Evolutionary conservation across 208 protist genomes (phyloP).

Genomic region (Leishmania turanica): DNA sequence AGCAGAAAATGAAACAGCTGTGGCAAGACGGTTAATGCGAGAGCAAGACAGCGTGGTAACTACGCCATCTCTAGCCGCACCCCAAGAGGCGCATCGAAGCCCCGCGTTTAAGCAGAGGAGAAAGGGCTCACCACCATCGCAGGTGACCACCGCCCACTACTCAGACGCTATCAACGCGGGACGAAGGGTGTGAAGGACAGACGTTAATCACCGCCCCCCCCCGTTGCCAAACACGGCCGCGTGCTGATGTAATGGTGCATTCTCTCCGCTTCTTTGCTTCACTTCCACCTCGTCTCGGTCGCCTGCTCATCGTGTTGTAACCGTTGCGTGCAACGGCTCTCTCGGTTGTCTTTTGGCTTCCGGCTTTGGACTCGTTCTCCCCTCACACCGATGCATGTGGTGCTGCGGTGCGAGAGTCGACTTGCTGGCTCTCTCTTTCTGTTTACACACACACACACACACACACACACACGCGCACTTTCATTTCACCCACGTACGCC

Average conservation of each 20-base stretch:
- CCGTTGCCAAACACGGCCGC: neutral
- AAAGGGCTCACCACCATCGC: no score
- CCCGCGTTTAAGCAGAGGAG: neutral
- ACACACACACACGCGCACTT: neutral
- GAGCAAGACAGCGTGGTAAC: neutral
- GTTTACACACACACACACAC: neutral
- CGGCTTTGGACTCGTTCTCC: neutral
- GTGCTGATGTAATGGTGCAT: neutral
- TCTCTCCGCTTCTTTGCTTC: conserved; percentile 6
- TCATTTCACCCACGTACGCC: neutral
- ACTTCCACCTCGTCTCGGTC: neutral
- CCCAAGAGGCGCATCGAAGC: neutral
- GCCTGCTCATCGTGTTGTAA: neutral
- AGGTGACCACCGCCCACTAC: neutral
- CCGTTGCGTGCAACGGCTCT: neutral
- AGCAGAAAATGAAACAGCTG: neutral
- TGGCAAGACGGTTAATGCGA: neutral
- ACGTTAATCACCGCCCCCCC: neutral
- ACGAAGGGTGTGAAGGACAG: neutral
- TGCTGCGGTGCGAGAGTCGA: neutral
- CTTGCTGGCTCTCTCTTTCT: neutral
- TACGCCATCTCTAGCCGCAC: neutral
- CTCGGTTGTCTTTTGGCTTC: neutral
- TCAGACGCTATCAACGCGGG: neutral
- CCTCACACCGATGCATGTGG: neutral